Conservation (phyloP, 2,329 filamentous ascomycete species). For the Exophiala calicioides region DNA sequence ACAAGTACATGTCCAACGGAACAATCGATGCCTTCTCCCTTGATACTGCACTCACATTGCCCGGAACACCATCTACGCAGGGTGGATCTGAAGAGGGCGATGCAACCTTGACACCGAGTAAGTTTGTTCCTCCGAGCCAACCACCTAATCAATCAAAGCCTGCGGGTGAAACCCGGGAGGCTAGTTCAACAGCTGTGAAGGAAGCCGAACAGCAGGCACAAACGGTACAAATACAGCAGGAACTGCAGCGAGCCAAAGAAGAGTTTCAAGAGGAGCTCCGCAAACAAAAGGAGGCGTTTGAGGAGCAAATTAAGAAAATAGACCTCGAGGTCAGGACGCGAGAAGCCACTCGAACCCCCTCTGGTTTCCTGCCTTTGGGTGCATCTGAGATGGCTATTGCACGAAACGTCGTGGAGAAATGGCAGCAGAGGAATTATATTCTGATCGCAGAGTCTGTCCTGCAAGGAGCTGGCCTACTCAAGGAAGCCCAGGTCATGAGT, state of each 20-base stretch:
- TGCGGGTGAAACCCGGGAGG: constrained; percentile 70
- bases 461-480: constrained; percentile 81
- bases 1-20: constrained; percentile 94
- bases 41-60: constrained; percentile 91
- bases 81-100: constrained; percentile 51
- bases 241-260: constrained; percentile 72
- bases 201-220: constrained; percentile 85
- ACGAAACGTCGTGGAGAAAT: constrained; percentile 67
- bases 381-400: constrained; percentile 72
- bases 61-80: constrained; percentile 77
- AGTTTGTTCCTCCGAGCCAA: constrained; percentile 80
- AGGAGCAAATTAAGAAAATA: constrained; percentile 78
- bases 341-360: constrained; percentile 46
- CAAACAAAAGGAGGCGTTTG: constrained; percentile 79
- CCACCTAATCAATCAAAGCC: constrained; percentile 83
- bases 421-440: constrained; percentile 83
- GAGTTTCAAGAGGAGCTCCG: constrained; percentile 87
- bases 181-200: constrained; percentile 63
- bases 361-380: constrained; percentile 56
- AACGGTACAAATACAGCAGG: constrained; percentile 74
- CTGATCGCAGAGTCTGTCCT: constrained; percentile 90
- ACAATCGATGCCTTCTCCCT: constrained; percentile 95
- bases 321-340: constrained; percentile 55
- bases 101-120: constrained; percentile 67
- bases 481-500: constrained; percentile 97